Base-by-base conservation (phyloP, 73 alveolate genomes). In the Paramecium sexaurelia region DNA sequence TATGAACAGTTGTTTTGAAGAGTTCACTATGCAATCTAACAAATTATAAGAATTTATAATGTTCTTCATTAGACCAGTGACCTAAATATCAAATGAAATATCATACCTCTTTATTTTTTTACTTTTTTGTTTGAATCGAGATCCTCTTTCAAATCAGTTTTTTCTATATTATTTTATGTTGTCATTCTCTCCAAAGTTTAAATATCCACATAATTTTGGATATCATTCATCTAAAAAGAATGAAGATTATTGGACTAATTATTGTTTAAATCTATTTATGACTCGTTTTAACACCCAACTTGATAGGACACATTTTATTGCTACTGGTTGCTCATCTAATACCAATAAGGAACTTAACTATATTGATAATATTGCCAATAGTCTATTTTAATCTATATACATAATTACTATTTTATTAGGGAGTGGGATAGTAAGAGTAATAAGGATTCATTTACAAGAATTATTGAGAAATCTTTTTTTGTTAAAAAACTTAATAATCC, bases 31-130 rank as follows among this genome's bases (percentile, higher is more conserved):
- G 55, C 8, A 29, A 66, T n/a, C 87, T 35, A 9, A 73, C 87
- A 37, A 73, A 73, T 37, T 73, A 29, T 19, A 73, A 41, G 37
- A 29, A 73, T 35, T 35, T 73, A 35, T 73, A 73, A n/a, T 73
- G 87, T 35, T 73, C 87, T 13, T 73, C 87, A 36, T 73, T 73
- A 37, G 87, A 13, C 87, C 87, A 73, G 56, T 73, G 87, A 20
- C 87, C 87, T 73, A 51, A 51, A 51, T 51, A 15, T 51, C 13
- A 3, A 0, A 17, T 51, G 67, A 51, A 51, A 17, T 15, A 3
- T 15, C 2, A 17, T 51, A 51, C 67, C 67, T 51, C 67, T 51
- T 51, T 51, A 51, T 51, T 51, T 51, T 51, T 51, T 51, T 22
- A 51, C 67, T 20, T 51, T 51, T 51, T 51, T 51, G 32, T 51